Percentiles rank a stretch among this genome's conserved stretches.
Evolutionary conservation across 1,284 basidiomycete species (phyloP).

Genomic region (Malassezia sympodialis): DNA sequence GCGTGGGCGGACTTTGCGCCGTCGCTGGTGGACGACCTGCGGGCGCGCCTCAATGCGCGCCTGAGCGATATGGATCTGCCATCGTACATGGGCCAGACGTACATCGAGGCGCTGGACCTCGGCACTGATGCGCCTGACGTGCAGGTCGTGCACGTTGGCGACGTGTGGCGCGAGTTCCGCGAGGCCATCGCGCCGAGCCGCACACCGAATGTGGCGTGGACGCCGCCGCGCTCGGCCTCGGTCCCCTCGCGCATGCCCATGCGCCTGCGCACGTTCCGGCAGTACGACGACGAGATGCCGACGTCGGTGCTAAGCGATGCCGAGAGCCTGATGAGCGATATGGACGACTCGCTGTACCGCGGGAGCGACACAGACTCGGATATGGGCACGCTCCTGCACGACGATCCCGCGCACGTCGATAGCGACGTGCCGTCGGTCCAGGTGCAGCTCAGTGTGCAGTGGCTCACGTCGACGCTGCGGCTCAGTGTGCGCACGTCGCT

Average conservation of each 20-base stretch:
- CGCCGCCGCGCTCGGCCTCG: neutral
- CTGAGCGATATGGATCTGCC: conserved; percentile 64
- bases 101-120: conserved; percentile 74
- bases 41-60: conserved; percentile 69
- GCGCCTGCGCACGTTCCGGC: conserved; percentile 13
- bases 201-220: neutral
- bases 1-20: conserved; percentile 57
- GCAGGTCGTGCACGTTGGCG: conserved; percentile 78
- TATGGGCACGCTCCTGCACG: conserved; percentile 11
- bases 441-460: conserved; percentile 28
- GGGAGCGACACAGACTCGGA: conserved; percentile 18
- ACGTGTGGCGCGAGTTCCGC: conserved; percentile 80
- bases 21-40: conserved; percentile 61
- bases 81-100: conserved; percentile 83
- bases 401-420: conserved; percentile 16
- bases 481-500: conserved; percentile 77
- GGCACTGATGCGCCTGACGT: conserved; percentile 72
- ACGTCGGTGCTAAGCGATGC: conserved; percentile 17
- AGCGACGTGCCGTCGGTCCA: neutral
- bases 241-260: conserved; percentile 4
- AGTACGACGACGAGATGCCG: conserved; percentile 15
- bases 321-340: conserved; percentile 22
- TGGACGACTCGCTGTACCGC: neutral
- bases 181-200: neutral
- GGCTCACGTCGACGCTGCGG: conserved; percentile 36